Base-by-base conservation (phyloP, 495 filamentous ascomycete species). In the Penicillium atrosanguineum region DNA sequence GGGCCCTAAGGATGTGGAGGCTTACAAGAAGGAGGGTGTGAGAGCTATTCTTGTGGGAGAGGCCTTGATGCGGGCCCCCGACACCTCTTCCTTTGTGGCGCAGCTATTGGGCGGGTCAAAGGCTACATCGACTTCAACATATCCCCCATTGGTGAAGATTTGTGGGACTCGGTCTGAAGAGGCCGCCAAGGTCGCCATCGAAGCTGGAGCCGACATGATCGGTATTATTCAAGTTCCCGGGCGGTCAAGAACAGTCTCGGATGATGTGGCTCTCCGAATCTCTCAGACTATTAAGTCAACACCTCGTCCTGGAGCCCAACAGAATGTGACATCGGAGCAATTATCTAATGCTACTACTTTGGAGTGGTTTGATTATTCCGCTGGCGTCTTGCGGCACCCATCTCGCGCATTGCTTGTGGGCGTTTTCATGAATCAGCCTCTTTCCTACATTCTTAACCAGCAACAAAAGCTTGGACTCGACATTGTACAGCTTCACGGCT, bases 11-110 rank as follows among this genome's bases (percentile, higher is more conserved):
- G 95, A 99, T 65, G 92, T 97, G 2, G 80, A 90, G 50, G 83
- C 88, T 34, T 96, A 95, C 66, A 84, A 87, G 60, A 87, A 84
- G 42, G 91, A 95, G 52, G 90, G 90, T 8, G 90, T 99, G 39
- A 89, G 90, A 51, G 94, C 93, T 44, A 86, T 99, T 25, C 80
- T 99, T 6, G 93, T 99, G 9, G 94, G 94, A 6, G 94, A 99
- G 65, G 89, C 94, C 44, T 82, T 99, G 57, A 97, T 99, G 94
- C 83, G 89, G 36, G 94, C 94, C 5, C 58, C 79, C 3, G 80
- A 93, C 49, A 87, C 91, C 40, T 83, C 88, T 4, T 75, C 79
- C 9, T 99, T 97, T 68, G 91, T 96, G 66, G 73, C 80, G 9
- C 75, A 89, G 46, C 83, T 99, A 26, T 87, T 96, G 50, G 84